phyloP scores from a whole-genome alignment of 805 yeast genomes.

The Barnettozyma siamensis region DNA sequence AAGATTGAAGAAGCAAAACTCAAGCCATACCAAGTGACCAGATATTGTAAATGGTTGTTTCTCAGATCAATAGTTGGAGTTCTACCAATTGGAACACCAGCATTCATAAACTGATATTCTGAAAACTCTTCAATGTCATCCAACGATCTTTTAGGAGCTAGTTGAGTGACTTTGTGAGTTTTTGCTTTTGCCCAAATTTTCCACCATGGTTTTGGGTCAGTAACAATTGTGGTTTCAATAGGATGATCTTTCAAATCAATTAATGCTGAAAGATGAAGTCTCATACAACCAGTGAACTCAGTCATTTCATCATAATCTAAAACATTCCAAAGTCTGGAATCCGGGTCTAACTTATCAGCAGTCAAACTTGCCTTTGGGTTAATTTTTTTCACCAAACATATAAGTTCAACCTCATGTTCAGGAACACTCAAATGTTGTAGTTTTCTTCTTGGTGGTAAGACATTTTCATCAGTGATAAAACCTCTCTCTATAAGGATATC shows the following conservation, averaged over 20 bases:
- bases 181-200: conserved; percentile 20
- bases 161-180: conserved; percentile 8
- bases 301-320: conserved; percentile 84
- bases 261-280: conserved; percentile 72
- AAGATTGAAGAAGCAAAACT: conserved; percentile 67
- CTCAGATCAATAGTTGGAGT: conserved; percentile 74
- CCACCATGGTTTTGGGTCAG: conserved; percentile 26
- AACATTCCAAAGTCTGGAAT: conserved; percentile 66
- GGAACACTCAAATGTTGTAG: conserved; percentile 72
- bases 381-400: conserved; percentile 68
- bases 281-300: conserved; percentile 54
- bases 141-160: conserved; percentile 3
- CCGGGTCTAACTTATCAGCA: conserved; percentile 64
- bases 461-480: conserved; percentile 73
- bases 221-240: conserved; percentile 31
- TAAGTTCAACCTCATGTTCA: conserved; percentile 52
- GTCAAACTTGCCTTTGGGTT: conserved; percentile 56
- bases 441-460: conserved; percentile 48
- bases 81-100: conserved; percentile 90
- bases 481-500: conserved; percentile 86
- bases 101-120: conserved; percentile 55
- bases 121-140: conserved; percentile 34
- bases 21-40: conserved; percentile 93
- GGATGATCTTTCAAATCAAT: conserved; percentile 62
- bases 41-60: conserved; percentile 87